Base-by-base conservation (phyloP, 2,329 filamentous ascomycete genomes). In the Claviceps africana region DNA sequence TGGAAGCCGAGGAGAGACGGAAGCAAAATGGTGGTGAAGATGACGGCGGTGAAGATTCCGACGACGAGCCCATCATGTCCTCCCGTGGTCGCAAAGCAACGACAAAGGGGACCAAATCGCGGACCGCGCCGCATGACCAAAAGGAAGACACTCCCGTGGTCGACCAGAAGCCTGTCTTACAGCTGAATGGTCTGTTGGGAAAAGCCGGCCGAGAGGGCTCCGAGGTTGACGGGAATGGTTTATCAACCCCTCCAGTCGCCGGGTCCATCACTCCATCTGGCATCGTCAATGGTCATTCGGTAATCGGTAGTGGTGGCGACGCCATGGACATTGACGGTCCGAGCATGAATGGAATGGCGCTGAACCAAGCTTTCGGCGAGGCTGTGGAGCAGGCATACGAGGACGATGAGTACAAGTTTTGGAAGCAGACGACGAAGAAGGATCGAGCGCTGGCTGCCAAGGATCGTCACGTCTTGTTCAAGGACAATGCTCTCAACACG, bases 361-460 rank as follows among this genome's bases (percentile, higher is more conserved):
- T 86, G 21, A 76, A 76, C 40, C 79, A 83, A 50, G 78, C 81
- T 1, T 76, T 86, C 52, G 79, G 79, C 17, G 76, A 85, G 54
- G 78, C 79, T 31, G 77, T 74, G 15, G 86, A 94, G 59, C 87
- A 95, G 59, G 77, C 79, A 13, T 88, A 88, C 58, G 82, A 94
- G 59, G 90, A 97, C 60, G 90, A 97, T 54, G 91, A 96, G 64
- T 95, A 93, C 70, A 95, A 94, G 65, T 86, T 93, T 37, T 98
- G 94, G 93, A 98, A 97, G 71, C 91, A 97, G 67, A 88, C 95
- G 42, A 98, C 93, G 2, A 97, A 97, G 70, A 96, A 93, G 65
- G 90, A 95, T 62, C 83, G 93, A 56, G 93, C 93, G 4, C 72
- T 85, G 25, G 81, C 91, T 51, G 86, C 93, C 54, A 88, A 90